Evolutionary conservation across 1,284 basidiomycete species (phyloP).

Genomic region (Fomitiporia mediterranea): DNA sequence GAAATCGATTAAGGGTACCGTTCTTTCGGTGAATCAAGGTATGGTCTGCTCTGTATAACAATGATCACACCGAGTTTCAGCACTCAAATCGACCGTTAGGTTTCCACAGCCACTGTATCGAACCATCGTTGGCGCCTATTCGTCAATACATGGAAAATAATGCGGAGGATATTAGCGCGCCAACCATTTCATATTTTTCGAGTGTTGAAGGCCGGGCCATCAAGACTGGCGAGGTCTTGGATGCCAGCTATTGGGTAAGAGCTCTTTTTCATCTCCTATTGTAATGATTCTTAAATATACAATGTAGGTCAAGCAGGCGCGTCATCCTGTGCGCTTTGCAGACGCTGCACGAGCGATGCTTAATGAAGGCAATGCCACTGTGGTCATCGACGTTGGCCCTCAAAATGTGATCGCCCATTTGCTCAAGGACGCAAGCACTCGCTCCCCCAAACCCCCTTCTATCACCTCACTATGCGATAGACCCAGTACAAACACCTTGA

Average conservation of each 20-base stretch:
- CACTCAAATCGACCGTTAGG: constrained; percentile 22
- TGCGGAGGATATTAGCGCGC: constrained; percentile 20
- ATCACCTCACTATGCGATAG: constrained; percentile 29
- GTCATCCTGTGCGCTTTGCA: constrained; percentile 31
- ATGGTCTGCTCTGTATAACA: background rate
- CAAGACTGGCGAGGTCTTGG: constrained; percentile 19
- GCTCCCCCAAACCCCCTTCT: constrained; percentile 22
- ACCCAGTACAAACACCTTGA: constrained; percentile 31
- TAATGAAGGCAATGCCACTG: constrained; percentile 22
- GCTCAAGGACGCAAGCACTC: constrained; percentile 28
- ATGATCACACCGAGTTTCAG: background rate
- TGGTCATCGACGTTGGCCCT: constrained; percentile 34
- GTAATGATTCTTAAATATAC: background rate
- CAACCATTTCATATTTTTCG: constrained; percentile 31
- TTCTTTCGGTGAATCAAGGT: constrained; percentile 32
- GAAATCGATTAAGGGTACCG: constrained; percentile 28
- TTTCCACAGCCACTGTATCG: constrained; percentile 34
- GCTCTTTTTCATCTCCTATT: background rate
- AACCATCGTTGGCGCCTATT: constrained; percentile 27
- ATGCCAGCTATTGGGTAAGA: constrained; percentile 32
- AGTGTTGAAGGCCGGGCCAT: constrained; percentile 29
- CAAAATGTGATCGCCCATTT: constrained; percentile 32
- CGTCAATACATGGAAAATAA: constrained; percentile 28
- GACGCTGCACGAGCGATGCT: constrained; percentile 27
- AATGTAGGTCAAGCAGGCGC: constrained; percentile 31